A percentile compares a stretch with the other conserved stretches of the same genome.
These are phyloP conservation scores for Chondrus crispus DNA, from an alignment of 23 red algal genomes.

Conservation along the genomic window DNA sequence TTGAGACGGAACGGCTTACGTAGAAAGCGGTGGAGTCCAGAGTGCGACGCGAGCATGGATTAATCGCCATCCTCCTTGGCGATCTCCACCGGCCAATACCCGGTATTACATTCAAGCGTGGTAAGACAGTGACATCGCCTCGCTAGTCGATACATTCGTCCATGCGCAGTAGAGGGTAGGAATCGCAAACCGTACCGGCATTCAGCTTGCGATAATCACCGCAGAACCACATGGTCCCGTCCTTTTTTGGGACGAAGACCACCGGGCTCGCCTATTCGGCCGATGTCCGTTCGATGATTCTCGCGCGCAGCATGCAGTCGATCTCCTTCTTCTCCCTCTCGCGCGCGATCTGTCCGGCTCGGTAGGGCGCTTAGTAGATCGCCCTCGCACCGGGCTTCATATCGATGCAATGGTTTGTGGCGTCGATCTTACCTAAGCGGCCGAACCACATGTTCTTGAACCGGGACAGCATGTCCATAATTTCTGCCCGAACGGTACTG, in stretches of 20 bases:
- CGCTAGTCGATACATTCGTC: conserved; percentile 29
- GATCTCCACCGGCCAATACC: conserved; percentile 17
- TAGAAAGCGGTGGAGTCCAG: neutral
- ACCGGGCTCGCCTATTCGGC: neutral
- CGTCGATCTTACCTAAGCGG: too few species aligned
- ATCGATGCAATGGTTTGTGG: too few species aligned
- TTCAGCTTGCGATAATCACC: conserved; percentile 1
- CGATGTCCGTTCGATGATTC: neutral
- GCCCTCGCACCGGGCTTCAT: too few species aligned
- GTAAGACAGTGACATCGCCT: neutral
- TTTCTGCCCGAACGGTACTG: too few species aligned
- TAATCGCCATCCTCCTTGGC: neutral
- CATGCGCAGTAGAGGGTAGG: conserved; percentile 16
- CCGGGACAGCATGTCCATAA: too few species aligned
- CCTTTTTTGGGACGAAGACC: neutral
- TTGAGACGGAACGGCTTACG: conserved; percentile 2
- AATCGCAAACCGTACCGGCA: neutral
- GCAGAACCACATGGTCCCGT: too few species aligned
- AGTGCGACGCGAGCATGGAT: neutral
- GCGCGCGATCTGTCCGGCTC: too few species aligned
- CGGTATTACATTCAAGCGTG: neutral
- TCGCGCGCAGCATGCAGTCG: neutral
- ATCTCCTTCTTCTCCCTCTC: neutral
- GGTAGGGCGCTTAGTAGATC: too few species aligned
- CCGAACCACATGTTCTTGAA: too few species aligned